These are phyloP conservation scores for Wickerhamomyces chambardii DNA, from an alignment of 805 yeast genomes.

Conservation along the genomic window DNA sequence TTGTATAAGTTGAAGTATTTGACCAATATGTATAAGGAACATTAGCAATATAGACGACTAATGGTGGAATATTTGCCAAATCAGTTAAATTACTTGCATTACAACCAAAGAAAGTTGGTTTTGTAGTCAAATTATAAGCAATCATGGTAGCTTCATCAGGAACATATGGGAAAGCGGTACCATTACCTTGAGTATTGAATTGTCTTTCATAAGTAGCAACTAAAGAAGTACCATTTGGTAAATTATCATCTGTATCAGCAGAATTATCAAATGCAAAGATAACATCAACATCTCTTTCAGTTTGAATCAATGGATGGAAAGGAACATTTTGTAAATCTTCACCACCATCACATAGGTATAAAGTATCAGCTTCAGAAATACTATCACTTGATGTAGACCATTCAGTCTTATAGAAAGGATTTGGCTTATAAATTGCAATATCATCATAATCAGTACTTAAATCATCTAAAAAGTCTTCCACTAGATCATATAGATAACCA, in stretches of 20 bases:
- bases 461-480: constrained; percentile 34
- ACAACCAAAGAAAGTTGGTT: constrained; percentile 82
- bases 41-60: constrained; percentile 73
- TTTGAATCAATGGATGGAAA: constrained; percentile 51
- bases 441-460: constrained; percentile 48
- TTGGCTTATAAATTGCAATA: constrained; percentile 64
- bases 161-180: constrained; percentile 70
- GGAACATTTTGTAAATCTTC: constrained; percentile 61
- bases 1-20: constrained; percentile 65
- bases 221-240: constrained; percentile 67
- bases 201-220: constrained; percentile 51
- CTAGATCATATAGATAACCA: constrained; percentile 36
- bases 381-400: constrained; percentile 25
- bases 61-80: constrained; percentile 53
- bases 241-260: constrained; percentile 46
- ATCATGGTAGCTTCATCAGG: constrained; percentile 61
- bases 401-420: constrained; percentile 50
- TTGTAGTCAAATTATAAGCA: constrained; percentile 49
- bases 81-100: constrained; percentile 52
- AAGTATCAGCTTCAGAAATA: constrained; percentile 29
- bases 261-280: constrained; percentile 60
- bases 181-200: constrained; percentile 39
- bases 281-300: constrained; percentile 51
- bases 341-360: constrained; percentile 65
- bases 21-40: constrained; percentile 54